Base-by-base conservation (phyloP, 768 basidiomycete genomes). In the Pleurotus salmoneostramineus region DNA sequence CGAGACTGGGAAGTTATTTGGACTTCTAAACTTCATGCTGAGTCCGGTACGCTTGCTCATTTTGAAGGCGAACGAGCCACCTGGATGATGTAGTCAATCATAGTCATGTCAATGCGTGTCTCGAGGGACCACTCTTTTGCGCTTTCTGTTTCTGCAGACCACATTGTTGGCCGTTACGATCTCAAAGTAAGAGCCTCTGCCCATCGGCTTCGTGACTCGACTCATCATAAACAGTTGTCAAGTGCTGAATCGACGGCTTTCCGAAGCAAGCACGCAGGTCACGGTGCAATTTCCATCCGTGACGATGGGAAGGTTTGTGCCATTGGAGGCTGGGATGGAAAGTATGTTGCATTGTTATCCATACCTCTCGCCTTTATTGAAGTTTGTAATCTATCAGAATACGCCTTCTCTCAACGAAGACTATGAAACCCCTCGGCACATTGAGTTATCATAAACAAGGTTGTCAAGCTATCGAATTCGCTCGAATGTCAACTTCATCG, bases 311-410 rank as follows among this genome's bases (percentile, higher is more conserved):
- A 81, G 17, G 83, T 98, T 0, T 89, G 94, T 63, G 95, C 94
- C 0, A 76, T 95, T 2, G 95, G 89, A 2, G 93, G 95, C 0
- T 98, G 96, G 96, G 95, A 98, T 60, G 95, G 96, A 36, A 84
- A 79, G 95, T 95, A 62, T 64, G 89, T 72, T 5, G 37, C 44
- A 11, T 12, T 43, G 21, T 27, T 27, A 12, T 12, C 5, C 31
- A 17, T 33, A 6, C 14, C 27, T 50, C 15, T 21, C 56, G 47
- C 6, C n/a, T 44, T 56, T 3, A 36, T 40, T 46, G 37, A 12
- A 37, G 37, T 21, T 33, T 4, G 8, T 6, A 33, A 27, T 47
- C 12, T 34, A 12, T 21, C 12, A 97, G 93, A 58, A 77, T 95
- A 14, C 85, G 93, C 0, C 74, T 98, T 6, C 94, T 89, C 71